phyloP scores from a whole-genome alignment of 1,284 basidiomycete genomes.

The Cerioporus squamosus region DNA sequence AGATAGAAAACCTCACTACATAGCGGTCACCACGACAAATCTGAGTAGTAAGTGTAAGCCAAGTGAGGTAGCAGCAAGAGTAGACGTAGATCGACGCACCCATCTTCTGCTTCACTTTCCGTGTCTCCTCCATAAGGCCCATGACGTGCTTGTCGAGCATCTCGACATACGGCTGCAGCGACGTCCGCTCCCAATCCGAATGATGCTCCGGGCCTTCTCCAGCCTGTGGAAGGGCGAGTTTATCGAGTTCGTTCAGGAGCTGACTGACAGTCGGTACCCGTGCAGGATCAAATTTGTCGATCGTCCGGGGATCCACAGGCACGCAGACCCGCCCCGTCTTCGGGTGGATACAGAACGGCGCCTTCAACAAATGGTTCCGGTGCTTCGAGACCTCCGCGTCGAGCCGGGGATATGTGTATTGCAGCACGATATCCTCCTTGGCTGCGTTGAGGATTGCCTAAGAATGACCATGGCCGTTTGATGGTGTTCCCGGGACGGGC shows the following conservation, averaged over 20 bases:
- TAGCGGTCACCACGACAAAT: slow-evolving; percentile 16
- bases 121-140: slow-evolving; percentile 62
- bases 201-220: slow-evolving; percentile 25
- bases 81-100: slow-evolving; percentile 39
- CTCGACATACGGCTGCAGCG: slow-evolving; percentile 88
- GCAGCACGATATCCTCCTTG: slow-evolving; percentile 88
- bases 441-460: slow-evolving; percentile 48
- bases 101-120: slow-evolving; percentile 53
- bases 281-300: slow-evolving; percentile 89
- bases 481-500: not conserved
- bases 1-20: too few relatives aligned
- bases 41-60: not conserved
- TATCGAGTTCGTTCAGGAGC: slow-evolving; percentile 80
- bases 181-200: slow-evolving; percentile 75
- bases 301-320: slow-evolving; percentile 79
- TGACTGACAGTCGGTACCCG: slow-evolving; percentile 86
- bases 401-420: slow-evolving; percentile 96
- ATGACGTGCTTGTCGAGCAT: slow-evolving; percentile 81
- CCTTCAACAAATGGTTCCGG: slow-evolving; percentile 96
- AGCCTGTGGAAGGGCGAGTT: slow-evolving; percentile 35
- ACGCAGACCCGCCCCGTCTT: slow-evolving; percentile 97
- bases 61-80: not conserved
- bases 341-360: slow-evolving; percentile 97
- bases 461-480: not conserved
- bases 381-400: slow-evolving; percentile 99